Evolutionary conservation across 2,329 filamentous ascomycete species (phyloP), one percentile per base, ranked within the genome.

Genomic region (Aureobasidium lini): DNA sequence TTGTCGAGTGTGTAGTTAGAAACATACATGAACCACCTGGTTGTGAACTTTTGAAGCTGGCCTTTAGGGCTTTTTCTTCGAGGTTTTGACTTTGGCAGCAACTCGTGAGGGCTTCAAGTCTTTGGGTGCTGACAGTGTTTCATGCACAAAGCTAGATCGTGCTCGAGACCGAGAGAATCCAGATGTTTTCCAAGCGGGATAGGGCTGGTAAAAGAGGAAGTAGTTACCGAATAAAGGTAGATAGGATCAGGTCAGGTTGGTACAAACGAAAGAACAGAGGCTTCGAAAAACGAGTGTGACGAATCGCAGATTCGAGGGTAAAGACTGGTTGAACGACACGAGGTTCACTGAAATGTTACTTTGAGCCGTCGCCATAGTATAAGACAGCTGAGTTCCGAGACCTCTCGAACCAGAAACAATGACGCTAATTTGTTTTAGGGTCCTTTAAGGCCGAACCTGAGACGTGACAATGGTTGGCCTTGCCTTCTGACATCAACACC

Each of bases 361-460:
- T 40, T 39, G 36, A 40, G 36, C 48, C 48, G 23, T 40, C 48
- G 48, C 48, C 48, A 52, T 52, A 52, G 48, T 54, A 54, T 54
- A 54, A 54, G 50, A 43, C 39, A 54, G 36, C n/a, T 43, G 28
- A 23, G n/a, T 36, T 44, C 37, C 43, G 50, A 43, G 50, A 44
- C 39, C 11, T 56, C 40, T 46, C 16, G 18, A 56, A 44, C 40
- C 52, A 46, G 52, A 46, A 46, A 34, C 52, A 10, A 23, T 42
- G 39, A 42, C 50, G 39, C 52, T 56, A 56, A 56, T 56, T 56
- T 56, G 52, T 56, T 46, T 56, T 46, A 56, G 40, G 52, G 52
- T 16, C 29, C 29, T 36, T 29, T 46, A 56, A 56, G 52, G 52
- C 52, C 52, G 16, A 56, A 56, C 32, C 52, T 46, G 52, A 56